A percentile compares a stretch with the other conserved stretches of the same genome.
Evolutionary conservation across 352 stramenopile genomes (phyloP).

Genomic region (Phytophthora capsici): DNA sequence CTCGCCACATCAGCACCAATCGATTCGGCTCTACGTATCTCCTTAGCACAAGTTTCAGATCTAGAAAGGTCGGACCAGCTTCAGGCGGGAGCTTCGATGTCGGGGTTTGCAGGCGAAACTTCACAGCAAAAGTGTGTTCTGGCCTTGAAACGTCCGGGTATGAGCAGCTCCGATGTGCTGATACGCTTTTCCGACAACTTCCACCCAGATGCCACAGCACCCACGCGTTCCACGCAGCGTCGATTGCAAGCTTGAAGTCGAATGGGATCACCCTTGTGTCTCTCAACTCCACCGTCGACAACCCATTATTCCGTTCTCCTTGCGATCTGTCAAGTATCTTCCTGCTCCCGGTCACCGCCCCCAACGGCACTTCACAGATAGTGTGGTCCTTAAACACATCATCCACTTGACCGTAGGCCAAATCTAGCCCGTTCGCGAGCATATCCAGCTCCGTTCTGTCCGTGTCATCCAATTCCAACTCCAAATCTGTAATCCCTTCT

Average conservation of each 20-base stretch:
- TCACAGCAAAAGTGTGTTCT: slow-evolving; percentile 44
- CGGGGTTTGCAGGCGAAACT: slow-evolving; percentile 37
- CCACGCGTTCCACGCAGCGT: slow-evolving; percentile 45
- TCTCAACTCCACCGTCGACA: slow-evolving; percentile 27
- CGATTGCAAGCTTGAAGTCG: slow-evolving; percentile 34
- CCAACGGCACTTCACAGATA: slow-evolving; percentile 8
- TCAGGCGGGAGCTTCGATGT: not conserved
- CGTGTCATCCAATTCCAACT: slow-evolving; percentile 29
- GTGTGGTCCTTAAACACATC: slow-evolving; percentile 24
- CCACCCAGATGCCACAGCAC: slow-evolving; percentile 43
- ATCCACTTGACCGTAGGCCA: slow-evolving; percentile 25
- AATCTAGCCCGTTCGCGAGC: slow-evolving; percentile 35
- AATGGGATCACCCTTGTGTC: slow-evolving; percentile 41
- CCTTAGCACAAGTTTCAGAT: slow-evolving; percentile 46
- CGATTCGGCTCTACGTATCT: slow-evolving; percentile 41
- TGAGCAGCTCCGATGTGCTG: slow-evolving; percentile 37
- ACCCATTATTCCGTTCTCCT: slow-evolving; percentile 1
- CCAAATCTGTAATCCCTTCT: slow-evolving; percentile 33
- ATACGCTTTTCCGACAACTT: slow-evolving; percentile 37
- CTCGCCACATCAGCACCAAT: slow-evolving; percentile 40
- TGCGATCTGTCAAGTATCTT: slow-evolving; percentile 10
- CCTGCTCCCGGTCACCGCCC: slow-evolving; percentile 18
- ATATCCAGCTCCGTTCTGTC: slow-evolving; percentile 36
- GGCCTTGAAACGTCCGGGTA: slow-evolving; percentile 36
- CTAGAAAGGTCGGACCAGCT: slow-evolving; percentile 18